Evolutionary conservation across 768 basidiomycete species (phyloP), one percentile per base, ranked within the genome.

Genomic region (Lentinula edodes): DNA sequence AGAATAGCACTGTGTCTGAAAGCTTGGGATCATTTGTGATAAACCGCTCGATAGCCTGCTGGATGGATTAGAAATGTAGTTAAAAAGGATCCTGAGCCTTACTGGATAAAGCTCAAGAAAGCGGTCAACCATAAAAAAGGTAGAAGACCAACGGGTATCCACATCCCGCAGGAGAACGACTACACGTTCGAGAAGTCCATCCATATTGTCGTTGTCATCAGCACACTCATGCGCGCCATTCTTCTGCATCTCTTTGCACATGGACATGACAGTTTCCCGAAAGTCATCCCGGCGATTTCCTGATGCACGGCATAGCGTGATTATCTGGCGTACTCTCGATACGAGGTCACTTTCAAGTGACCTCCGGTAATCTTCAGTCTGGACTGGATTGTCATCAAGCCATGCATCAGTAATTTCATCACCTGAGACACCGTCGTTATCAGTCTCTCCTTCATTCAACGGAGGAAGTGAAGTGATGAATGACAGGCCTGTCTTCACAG

Each of bases 41-140:
- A 15, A 55, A 34, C 32, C 5, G n/a, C 8, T 16, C 12, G 8
- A 51, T 23, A 41, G 39, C 39, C 39, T 41, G 39, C 39, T 10
- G 39, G 9, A 41, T 41, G 9, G n/a, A 51, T 32, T 51, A 18
- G 32, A 13, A 51, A 32, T 10, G n/a, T 18, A 51, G 8, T 32
- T 4, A 28, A 28, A 28, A 28, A 28, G 28, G 28, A 28, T 28
- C 28, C 28, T 28, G 3, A 28, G 28, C 28, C 35, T 32, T 57
- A 76, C 76, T 36, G 65, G 71, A 63, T 73, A 70, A 6, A 76
- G 64, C n/a, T 69, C 66, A 34, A 76, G 63, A 16, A 74, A 52
- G 12, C 71, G 66, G 13, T 72, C 72, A 63, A 74, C 70, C 75
- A 77, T 76, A 1, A 7, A 28, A 28, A 28, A 28, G 28, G 28